Conservation (phyloP, 2,329 filamentous ascomycete species). For the Colletotrichum tropicicola region DNA sequence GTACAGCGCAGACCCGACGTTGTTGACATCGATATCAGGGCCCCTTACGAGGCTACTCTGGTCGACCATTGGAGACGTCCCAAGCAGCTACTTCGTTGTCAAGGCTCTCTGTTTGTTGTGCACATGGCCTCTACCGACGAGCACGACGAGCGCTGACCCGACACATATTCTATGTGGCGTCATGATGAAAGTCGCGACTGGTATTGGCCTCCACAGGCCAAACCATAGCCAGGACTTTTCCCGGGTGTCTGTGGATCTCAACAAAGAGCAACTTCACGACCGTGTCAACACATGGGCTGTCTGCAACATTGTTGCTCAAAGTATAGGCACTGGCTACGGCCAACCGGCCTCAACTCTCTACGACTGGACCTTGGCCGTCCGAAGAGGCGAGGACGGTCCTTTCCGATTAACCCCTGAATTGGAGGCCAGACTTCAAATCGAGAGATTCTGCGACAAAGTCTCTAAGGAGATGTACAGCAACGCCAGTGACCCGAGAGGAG, state of each 20-base stretch:
- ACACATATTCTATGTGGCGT: conserved; percentile 84
- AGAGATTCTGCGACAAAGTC: conserved; percentile 80
- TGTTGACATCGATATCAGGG: conserved; percentile 74
- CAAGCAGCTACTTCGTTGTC: conserved; percentile 81
- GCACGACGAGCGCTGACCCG: conserved; percentile 80
- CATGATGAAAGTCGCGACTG: conserved; percentile 89
- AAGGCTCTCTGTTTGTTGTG: conserved; percentile 84
- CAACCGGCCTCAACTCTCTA: conserved; percentile 82
- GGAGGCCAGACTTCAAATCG: conserved; percentile 74
- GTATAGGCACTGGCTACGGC: conserved; percentile 83
- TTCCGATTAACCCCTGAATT: conserved; percentile 69
- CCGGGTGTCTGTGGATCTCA: conserved; percentile 76
- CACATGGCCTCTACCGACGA: conserved; percentile 85
- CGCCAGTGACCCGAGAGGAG: conserved; percentile 75
- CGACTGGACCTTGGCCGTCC: conserved; percentile 75
- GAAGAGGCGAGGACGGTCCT: conserved; percentile 67
- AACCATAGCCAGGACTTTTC: conserved; percentile 88
- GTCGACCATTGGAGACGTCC: conserved; percentile 80
- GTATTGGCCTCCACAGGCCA: conserved; percentile 82
- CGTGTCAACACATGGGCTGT: conserved; percentile 84
- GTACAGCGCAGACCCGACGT: conserved; percentile 68
- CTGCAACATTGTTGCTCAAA: conserved; percentile 85
- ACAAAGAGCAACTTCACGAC: conserved; percentile 82
- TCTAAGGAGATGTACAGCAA: conserved; percentile 84
- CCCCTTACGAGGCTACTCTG: conserved; percentile 78